phyloP scores from a whole-genome alignment of 805 yeast species.

The Candida tibetensis region DNA sequence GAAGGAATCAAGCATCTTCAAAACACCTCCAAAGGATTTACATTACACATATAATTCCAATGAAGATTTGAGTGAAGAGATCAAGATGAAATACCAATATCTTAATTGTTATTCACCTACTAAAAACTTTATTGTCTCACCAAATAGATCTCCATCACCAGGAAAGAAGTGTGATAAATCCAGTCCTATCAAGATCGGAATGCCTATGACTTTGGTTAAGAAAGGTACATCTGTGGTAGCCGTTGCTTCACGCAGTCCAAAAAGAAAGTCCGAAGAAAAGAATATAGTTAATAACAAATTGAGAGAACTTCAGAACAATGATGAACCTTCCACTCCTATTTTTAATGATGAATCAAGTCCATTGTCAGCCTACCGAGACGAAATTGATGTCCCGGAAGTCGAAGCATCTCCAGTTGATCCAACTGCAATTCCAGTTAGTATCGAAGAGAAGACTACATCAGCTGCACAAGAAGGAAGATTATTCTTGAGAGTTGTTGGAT shows the following conservation, averaged over 20 bases:
- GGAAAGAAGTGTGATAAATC: background rate
- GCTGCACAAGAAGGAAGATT: constrained; percentile 46
- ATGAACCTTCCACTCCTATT: constrained; percentile 1
- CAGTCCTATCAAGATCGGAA: constrained; percentile 32
- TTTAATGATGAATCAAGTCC: constrained; percentile 1
- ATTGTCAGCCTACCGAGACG: background rate
- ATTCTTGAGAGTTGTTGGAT: constrained; percentile 48
- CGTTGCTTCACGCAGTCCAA: constrained; percentile 8
- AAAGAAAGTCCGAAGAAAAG: background rate
- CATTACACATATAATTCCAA: constrained; percentile 1
- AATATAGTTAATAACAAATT: constrained; percentile 8
- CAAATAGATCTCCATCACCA: constrained; percentile 18
- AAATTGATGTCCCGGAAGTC: background rate
- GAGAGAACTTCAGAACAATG: constrained; percentile 4
- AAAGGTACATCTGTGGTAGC: constrained; percentile 29
- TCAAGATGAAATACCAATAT: constrained; percentile 10
- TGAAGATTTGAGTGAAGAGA: constrained; percentile 12
- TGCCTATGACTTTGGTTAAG: constrained; percentile 35
- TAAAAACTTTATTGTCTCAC: constrained; percentile 9
- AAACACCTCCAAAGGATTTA: constrained; percentile 26
- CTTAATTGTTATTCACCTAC: constrained; percentile 14
- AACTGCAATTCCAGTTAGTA: background rate
- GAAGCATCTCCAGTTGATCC: background rate
- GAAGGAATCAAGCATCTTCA: constrained; percentile 18
- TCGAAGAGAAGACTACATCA: constrained; percentile 6